Base-by-base conservation (phyloP, 2,329 filamentous ascomycete genomes). In the Bipolaris sorokiniana region DNA sequence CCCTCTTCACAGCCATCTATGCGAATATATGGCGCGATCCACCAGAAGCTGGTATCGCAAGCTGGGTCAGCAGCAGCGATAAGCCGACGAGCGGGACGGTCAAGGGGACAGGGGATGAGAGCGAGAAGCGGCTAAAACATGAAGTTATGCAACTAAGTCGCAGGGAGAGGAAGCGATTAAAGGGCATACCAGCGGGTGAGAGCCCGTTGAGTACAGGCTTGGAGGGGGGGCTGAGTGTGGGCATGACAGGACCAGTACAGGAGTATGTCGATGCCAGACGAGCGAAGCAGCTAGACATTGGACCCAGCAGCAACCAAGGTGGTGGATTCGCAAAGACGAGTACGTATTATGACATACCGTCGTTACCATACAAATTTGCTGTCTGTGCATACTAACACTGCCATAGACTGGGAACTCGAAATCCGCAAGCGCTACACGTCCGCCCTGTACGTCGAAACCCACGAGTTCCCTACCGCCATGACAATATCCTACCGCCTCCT, bases 271-370 rank as follows among this genome's bases (percentile, higher is more conserved):
- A 76, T 7, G 72, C 75, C 23, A 72, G 76, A 50, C 58, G 71
- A 45, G 76, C 74, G 51, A 83, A 82, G 66, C 71, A 82, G 42
- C 81, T 83, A 26, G 83, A 88, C 28, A 85, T 91, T 54, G 84
- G 87, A 7, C 87, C 89, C 23, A 83, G 88, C 26, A 70, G 67
- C 88, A 87, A 69, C 33, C 88, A 89, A 22, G 88, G 87, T 26
- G 89, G 87, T 31, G 89, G 89, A 18, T 83, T 94, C 44, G 92
- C 91, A 65, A 92, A 94, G 82, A 96, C 84, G 34, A 86, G 89
- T 92, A 81, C 73, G 88, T 78, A 7, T 28, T 26, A 36, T n/a
- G n/a, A 20, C 23, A 4, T 46, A 13, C 26, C 5, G n/a, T 28
- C 15, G 15, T n/a, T 20, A 1, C 7, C 5, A 5, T 22, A 13